Base-by-base conservation (phyloP, 2,329 filamentous ascomycete species). In the Penicillium sp. region DNA sequence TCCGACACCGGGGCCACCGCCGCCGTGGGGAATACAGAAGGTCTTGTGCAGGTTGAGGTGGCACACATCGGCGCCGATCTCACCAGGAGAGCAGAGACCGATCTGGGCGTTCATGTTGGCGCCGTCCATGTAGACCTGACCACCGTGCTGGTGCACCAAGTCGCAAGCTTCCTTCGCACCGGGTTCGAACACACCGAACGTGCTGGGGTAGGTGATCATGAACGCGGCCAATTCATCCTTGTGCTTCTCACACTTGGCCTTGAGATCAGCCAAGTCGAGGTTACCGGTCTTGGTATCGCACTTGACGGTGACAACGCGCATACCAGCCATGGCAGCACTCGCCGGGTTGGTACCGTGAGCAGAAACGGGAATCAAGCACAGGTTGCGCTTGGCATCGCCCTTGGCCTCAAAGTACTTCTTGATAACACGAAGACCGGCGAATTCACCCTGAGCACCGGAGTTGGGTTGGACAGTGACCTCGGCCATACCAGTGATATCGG, bases 41-140 rank as follows among this genome's bases (percentile, higher is more conserved):
- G 92, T 97, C 81, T 97, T 97, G 82, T 97, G 92, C 35, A 97
- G 80, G 73, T 97, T 97, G 52, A 97, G 78, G 75, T 96, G 92
- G 80, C 92, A 97, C 33, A 96, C 91, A 68, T 97, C 92, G 27
- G 92, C 92, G 16, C 92, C 92, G 59, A 97, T 95, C 69, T 95
- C 90, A 33, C 92, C 92, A 1, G 92, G 92, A 0, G 89, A 95
- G 76, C 89, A 95, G 10, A 97, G 80, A 11, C 92, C 92, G 56
- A 97, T 96, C 72, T 97, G 92, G 14, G 92, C 92, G 67, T 96
- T 97, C 89, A 96, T 93, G 76, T 97, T 97, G 58, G 92, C 92
- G 40, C 92, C 92, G 67, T 97, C 92, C 92, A 97, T 96, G 77
- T 96, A 97, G 13, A 97, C 92, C 66, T 95, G 89, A 9, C 92